phyloP scores from a whole-genome alignment of 1,139 yeast species.

The Candida sp. region DNA sequence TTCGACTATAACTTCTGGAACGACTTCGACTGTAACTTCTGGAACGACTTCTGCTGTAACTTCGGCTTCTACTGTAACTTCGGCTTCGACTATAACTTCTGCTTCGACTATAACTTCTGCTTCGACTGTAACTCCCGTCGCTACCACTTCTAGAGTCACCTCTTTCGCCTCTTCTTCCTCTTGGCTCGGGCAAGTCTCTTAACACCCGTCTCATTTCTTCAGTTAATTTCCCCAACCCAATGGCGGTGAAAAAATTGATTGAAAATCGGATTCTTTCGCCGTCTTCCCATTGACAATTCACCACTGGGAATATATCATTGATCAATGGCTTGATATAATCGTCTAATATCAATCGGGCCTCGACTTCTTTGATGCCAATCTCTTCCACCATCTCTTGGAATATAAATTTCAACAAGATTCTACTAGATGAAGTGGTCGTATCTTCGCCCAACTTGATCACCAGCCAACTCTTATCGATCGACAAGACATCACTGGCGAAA shows the following conservation, averaged over 20 bases:
- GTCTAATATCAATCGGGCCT: constrained; percentile 47
- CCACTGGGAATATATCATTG: constrained; percentile 48
- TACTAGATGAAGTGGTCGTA: constrained; percentile 73
- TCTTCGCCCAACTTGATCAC: constrained; percentile 61
- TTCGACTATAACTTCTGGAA: not conserved
- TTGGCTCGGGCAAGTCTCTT: constrained; percentile 15
- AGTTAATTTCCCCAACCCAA: constrained; percentile 81
- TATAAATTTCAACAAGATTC: constrained; percentile 79
- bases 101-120: constrained; percentile 13
- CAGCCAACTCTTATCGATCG: constrained; percentile 49
- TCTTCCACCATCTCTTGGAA: constrained; percentile 82
- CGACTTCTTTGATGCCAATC: constrained; percentile 54
- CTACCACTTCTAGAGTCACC: constrained; percentile 13
- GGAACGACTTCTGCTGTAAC: constrained; percentile 10
- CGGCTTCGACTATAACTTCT: constrained; percentile 10
- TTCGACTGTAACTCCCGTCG: constrained; percentile 11
- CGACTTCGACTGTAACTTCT: constrained; percentile 6
- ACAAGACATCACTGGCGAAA: constrained; percentile 66
- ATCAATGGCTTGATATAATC: constrained; percentile 43
- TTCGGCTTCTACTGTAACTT: constrained; percentile 13
- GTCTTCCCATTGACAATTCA: constrained; percentile 34
- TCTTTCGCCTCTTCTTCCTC: constrained; percentile 17
- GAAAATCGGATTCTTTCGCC: constrained; percentile 71
- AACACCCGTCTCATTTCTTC: constrained; percentile 73
- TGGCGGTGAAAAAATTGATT: constrained; percentile 90